A percentile compares a stretch with the other conserved stretches of the same genome.
phyloP scores from a whole-genome alignment of 345 rosid species.

The Citrus australasica region DNA sequence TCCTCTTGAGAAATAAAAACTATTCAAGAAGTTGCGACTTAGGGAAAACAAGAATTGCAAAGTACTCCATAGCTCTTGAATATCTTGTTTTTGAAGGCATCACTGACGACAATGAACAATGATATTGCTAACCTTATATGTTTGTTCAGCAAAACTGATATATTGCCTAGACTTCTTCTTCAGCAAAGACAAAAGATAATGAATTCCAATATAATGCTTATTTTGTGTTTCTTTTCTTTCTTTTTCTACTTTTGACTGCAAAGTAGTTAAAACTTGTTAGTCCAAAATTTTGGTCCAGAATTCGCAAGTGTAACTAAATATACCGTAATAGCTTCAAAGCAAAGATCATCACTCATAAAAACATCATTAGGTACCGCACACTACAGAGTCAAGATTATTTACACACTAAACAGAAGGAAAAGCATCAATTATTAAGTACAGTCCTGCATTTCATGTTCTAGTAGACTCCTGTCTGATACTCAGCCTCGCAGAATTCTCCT shows the following conservation, averaged over 20 bases:
- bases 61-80: conserved; percentile 53
- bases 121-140: neutral
- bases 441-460: neutral
- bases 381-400: neutral
- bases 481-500: conserved; percentile 84
- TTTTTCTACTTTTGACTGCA: neutral
- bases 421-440: neutral
- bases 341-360: neutral
- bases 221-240: neutral
- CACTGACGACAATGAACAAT: conserved; percentile 32
- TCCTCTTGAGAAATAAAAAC: conserved; percentile 41
- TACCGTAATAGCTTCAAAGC: neutral
- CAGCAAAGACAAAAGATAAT: neutral
- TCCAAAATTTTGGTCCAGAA: neutral
- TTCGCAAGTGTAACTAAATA: neutral
- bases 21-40: conserved; percentile 16
- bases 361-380: neutral
- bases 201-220: neutral
- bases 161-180: neutral
- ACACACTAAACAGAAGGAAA: neutral
- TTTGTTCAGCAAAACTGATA: neutral
- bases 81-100: conserved; percentile 42
- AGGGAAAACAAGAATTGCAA: conserved; percentile 33
- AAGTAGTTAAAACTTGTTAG: neutral
- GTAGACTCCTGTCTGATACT: conserved; percentile 40